A percentile compares a stretch with the other conserved stretches of the same genome.
Conservation (phyloP, 228 moss, liverwort and hornwort species). For the Sphagnum magellanicum region DNA sequence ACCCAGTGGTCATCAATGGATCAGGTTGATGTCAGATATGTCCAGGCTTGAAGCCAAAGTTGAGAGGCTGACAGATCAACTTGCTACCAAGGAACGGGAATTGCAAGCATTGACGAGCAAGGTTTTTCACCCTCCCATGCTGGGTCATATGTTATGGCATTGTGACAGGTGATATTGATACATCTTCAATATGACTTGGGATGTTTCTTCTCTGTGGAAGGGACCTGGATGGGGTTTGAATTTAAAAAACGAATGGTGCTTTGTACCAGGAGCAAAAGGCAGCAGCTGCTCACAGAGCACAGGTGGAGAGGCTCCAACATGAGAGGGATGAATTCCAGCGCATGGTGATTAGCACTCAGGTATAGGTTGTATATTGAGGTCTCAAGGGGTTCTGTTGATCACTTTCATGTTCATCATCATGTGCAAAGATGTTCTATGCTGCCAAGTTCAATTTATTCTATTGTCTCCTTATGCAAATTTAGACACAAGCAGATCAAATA, state of each 20-base stretch:
- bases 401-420: too few relatives aligned
- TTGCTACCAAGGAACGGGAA: constrained; percentile 80
- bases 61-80: constrained; percentile 72
- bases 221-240: too few relatives aligned
- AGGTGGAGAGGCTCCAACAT: constrained; percentile 81
- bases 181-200: too few relatives aligned
- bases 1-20: too few relatives aligned
- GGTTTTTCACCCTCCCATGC: constrained; percentile 15
- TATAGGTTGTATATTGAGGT: background rate
- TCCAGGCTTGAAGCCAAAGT: constrained; percentile 82
- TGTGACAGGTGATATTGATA: too few relatives aligned
- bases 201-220: too few relatives aligned
- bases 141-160: too few relatives aligned
- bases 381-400: too few relatives aligned
- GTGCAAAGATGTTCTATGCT: too few relatives aligned
- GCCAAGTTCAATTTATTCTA: too few relatives aligned
- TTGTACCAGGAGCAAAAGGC: constrained; percentile 68
- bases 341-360: constrained; percentile 75
- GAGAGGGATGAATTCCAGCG: constrained; percentile 89
- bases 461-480: too few relatives aligned
- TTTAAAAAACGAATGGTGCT: background rate
- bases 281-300: constrained; percentile 61
- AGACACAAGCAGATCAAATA: too few relatives aligned
- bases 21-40: constrained; percentile 86
- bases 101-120: constrained; percentile 72